These are phyloP conservation scores for Apiospora hydei DNA, from an alignment of 2,329 filamentous ascomycete species.

Conservation along the genomic window DNA sequence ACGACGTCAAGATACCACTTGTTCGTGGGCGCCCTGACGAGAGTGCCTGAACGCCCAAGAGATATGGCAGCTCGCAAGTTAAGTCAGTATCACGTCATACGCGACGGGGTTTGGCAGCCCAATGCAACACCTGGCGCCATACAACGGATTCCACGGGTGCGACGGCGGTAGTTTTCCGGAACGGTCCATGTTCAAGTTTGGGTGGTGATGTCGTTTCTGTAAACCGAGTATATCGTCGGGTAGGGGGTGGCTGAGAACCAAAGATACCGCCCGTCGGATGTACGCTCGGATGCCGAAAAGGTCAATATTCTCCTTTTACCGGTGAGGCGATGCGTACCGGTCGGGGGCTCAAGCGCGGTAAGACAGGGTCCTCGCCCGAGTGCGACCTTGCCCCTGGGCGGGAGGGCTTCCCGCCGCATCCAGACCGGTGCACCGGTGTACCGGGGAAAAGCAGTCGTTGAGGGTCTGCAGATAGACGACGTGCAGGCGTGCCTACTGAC, in stretches of 20 bases:
- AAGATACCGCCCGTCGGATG: not conserved
- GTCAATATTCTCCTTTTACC: not conserved
- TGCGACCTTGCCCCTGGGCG: not conserved
- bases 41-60: not conserved
- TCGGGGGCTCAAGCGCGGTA: not conserved
- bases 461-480: too few species aligned
- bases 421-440: slow-evolving; percentile 3
- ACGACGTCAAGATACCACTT: not conserved
- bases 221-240: not conserved
- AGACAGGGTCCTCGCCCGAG: not conserved
- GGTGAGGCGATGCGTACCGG: not conserved
- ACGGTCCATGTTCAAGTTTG: too few species aligned
- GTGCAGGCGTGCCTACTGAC: too few species aligned
- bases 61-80: not conserved
- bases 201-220: not conserved
- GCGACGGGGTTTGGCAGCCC: not conserved
- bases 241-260: not conserved
- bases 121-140: not conserved
- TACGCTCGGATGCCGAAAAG: not conserved
- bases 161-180: not conserved
- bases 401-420: not conserved
- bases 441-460: not conserved
- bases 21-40: not conserved
- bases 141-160: not conserved
- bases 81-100: not conserved